Percentiles rank a stretch among this genome's conserved stretches.
Evolutionary conservation across 139 green algal genomes (phyloP).

Genomic region (Chlamydomonas schloesseri): DNA sequence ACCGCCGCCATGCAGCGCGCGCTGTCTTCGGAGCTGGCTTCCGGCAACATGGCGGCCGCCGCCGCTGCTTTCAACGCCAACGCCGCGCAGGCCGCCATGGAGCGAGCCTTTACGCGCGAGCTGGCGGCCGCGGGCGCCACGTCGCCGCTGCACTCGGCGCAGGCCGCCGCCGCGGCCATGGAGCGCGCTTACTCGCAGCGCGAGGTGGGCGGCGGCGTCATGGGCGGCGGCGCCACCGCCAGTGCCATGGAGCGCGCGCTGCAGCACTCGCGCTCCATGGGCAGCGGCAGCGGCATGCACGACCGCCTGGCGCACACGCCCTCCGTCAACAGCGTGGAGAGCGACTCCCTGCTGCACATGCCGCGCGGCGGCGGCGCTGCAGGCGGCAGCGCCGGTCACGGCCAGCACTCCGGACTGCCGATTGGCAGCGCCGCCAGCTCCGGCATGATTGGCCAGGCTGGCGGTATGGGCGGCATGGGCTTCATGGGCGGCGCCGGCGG

Average conservation of each 20-base stretch:
- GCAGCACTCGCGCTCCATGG: neutral
- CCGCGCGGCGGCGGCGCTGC: neutral
- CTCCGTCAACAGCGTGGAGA: slow-evolving; percentile 19
- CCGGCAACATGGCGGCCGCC: neutral
- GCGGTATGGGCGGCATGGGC: neutral
- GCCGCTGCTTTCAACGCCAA: neutral
- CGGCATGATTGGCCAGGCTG: too few relatives aligned
- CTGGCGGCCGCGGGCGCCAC: neutral
- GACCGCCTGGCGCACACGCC: neutral
- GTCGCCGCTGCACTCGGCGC: slow-evolving; percentile 12
- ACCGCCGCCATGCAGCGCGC: slow-evolving; percentile 30
- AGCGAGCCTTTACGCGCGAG: slow-evolving; percentile 21
- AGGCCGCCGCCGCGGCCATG: neutral
- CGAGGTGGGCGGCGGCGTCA: neutral
- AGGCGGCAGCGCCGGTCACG: too few relatives aligned
- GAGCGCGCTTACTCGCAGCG: neutral
- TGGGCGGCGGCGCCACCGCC: neutral
- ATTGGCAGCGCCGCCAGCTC: too few relatives aligned
- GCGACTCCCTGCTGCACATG: slow-evolving; percentile 33
- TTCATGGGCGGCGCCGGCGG: neutral
- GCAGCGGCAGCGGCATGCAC: neutral
- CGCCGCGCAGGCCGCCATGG: slow-evolving; percentile 5
- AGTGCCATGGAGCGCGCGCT: neutral
- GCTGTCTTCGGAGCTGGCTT: neutral
- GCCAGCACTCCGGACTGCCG: too few relatives aligned